Evolutionary conservation across 2,329 filamentous ascomycete species (phyloP).

Genomic region (Fusarium pininemorale): DNA sequence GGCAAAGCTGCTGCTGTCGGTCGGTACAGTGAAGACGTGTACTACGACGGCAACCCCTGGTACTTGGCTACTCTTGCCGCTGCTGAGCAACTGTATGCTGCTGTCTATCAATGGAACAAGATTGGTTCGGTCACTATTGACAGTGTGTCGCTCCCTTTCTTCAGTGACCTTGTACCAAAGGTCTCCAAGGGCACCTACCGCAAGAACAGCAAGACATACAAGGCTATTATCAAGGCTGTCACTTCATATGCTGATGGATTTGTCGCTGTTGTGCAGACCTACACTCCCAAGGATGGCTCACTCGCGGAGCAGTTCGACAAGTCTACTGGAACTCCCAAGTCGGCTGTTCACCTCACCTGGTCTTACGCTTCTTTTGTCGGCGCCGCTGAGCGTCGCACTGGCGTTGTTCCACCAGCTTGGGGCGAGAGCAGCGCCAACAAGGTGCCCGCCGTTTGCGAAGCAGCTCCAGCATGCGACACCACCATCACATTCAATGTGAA

Average conservation of each 20-base stretch:
- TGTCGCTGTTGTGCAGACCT: slow-evolving; percentile 62
- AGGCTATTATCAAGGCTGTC: slow-evolving; percentile 13
- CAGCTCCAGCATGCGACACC: slow-evolving; percentile 39
- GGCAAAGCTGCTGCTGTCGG: slow-evolving; percentile 68
- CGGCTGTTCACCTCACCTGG: slow-evolving; percentile 75
- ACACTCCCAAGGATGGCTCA: slow-evolving; percentile 68
- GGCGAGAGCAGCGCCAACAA: slow-evolving; percentile 39
- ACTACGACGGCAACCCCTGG: slow-evolving; percentile 82
- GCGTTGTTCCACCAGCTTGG: slow-evolving; percentile 65
- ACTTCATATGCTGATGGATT: slow-evolving; percentile 21
- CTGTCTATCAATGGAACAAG: slow-evolving; percentile 73
- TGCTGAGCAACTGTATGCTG: slow-evolving; percentile 80
- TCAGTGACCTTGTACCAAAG: slow-evolving; percentile 13
- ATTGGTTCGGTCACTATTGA: slow-evolving; percentile 63
- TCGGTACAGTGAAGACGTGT: slow-evolving; percentile 74
- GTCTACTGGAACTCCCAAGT: slow-evolving; percentile 60
- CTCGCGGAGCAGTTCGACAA: slow-evolving; percentile 72
- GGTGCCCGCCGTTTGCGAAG: slow-evolving; percentile 26
- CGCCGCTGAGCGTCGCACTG: slow-evolving; percentile 62
- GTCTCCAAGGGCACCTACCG: slow-evolving; percentile 13
- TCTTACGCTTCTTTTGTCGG: slow-evolving; percentile 75
- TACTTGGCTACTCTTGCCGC: slow-evolving; percentile 77
- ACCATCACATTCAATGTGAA: slow-evolving; percentile 35
- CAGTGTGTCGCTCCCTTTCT: slow-evolving; percentile 7
- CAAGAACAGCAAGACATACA: slow-evolving; percentile 11